phyloP scores from a whole-genome alignment of 2,329 filamentous ascomycete genomes.

The Helicocarpus griseus region DNA sequence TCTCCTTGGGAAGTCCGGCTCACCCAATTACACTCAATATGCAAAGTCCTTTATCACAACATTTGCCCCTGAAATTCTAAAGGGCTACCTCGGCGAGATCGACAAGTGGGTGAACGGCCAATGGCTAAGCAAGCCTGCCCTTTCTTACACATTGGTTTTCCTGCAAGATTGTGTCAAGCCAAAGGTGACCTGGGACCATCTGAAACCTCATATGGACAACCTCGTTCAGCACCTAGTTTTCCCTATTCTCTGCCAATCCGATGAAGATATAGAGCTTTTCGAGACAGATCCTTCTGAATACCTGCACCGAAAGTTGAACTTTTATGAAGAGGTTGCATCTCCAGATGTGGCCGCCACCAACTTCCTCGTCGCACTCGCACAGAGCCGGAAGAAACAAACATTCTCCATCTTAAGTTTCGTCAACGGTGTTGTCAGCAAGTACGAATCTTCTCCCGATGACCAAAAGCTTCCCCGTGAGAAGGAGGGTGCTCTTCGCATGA shows the following conservation, averaged over 20 bases:
- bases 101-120: constrained; percentile 96
- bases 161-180: constrained; percentile 96
- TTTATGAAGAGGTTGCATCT: constrained; percentile 91
- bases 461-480: constrained; percentile 93
- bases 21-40: constrained; percentile 67
- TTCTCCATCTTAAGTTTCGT: constrained; percentile 92
- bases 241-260: constrained; percentile 82
- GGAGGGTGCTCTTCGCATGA: constrained; percentile 94
- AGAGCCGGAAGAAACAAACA: constrained; percentile 88
- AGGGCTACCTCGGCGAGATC: constrained; percentile 86
- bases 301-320: constrained; percentile 92
- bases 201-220: constrained; percentile 88
- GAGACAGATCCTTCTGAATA: constrained; percentile 93
- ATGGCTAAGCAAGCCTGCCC: constrained; percentile 88
- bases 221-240: constrained; percentile 92
- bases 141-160: constrained; percentile 90
- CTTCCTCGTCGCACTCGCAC: constrained; percentile 89
- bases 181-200: constrained; percentile 90
- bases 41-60: constrained; percentile 84
- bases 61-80: constrained; percentile 91
- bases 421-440: constrained; percentile 88
- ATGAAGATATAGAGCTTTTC: constrained; percentile 90
- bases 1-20: constrained; percentile 62
- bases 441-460: constrained; percentile 71
- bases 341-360: constrained; percentile 94